Conservation (phyloP, 176 grass and related monocot genomes). For the Aechmea fasciata region DNA sequence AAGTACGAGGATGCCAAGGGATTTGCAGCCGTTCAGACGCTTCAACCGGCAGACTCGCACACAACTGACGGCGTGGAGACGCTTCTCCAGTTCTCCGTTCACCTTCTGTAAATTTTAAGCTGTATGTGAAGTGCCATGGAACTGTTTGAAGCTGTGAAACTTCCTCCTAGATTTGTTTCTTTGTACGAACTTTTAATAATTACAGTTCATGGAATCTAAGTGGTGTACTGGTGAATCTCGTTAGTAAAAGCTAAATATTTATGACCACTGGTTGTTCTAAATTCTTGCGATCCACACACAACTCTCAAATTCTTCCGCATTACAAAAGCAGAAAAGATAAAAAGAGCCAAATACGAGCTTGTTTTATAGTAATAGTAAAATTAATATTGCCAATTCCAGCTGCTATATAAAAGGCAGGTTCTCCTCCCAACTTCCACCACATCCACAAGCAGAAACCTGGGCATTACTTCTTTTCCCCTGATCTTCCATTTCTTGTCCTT, state of each 20-base stretch:
- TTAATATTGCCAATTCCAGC: background rate
- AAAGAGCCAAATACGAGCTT: too few relatives aligned
- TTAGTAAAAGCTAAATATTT: background rate
- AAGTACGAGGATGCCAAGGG: constrained; percentile 68
- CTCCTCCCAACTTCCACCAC: constrained; percentile 11
- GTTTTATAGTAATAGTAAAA: too few relatives aligned
- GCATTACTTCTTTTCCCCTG: background rate
- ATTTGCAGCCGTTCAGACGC: constrained; percentile 47
- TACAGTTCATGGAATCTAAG: background rate
- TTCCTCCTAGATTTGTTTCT: background rate
- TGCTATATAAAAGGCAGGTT: constrained; percentile 22
- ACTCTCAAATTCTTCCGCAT: too few relatives aligned
- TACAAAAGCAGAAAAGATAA: too few relatives aligned
- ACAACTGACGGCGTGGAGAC: constrained; percentile 52
- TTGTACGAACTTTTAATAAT: background rate
- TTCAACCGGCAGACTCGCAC: constrained; percentile 38
- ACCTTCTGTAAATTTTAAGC: constrained; percentile 31
- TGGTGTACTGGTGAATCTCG: background rate
- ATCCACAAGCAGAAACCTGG: constrained; percentile 9
- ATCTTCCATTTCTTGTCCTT: constrained; percentile 4
- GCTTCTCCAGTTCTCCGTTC: constrained; percentile 53
- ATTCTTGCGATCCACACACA: background rate
- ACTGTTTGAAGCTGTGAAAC: background rate
- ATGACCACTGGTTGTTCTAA: background rate
- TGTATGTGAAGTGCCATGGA: background rate